Percentiles rank a stretch among this genome's conserved stretches.
Evolutionary conservation across 2,329 filamentous ascomycete genomes (phyloP).

Genomic region (Clarireedia homoeocarpa): DNA sequence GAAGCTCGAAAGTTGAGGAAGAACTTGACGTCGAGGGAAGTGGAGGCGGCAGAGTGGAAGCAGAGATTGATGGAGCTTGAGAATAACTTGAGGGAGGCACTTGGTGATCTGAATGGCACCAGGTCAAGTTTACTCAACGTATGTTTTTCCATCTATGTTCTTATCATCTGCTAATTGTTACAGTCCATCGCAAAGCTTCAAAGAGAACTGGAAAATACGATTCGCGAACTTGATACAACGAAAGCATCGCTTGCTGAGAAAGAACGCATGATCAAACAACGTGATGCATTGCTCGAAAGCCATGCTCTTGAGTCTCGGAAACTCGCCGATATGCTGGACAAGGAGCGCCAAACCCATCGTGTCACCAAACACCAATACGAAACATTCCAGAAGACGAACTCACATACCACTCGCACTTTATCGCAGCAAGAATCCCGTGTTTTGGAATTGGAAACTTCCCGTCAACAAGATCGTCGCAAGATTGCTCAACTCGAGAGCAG

Average conservation of each 20-base stretch:
- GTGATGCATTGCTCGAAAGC: slow-evolving; percentile 80
- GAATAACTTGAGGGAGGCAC: slow-evolving; percentile 74
- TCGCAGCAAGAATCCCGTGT: slow-evolving; percentile 79
- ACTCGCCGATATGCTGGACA: slow-evolving; percentile 80
- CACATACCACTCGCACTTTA: slow-evolving; percentile 79
- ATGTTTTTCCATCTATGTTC: slow-evolving; percentile 20
- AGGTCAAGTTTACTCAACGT: slow-evolving; percentile 78
- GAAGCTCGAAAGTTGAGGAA: slow-evolving; percentile 77
- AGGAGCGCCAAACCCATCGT: slow-evolving; percentile 76
- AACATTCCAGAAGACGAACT: slow-evolving; percentile 77
- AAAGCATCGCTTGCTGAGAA: slow-evolving; percentile 80
- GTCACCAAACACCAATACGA: slow-evolving; percentile 86
- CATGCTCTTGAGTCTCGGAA: slow-evolving; percentile 81
- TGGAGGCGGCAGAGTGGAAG: slow-evolving; percentile 86
- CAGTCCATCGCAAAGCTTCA: slow-evolving; percentile 81
- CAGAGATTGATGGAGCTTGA: slow-evolving; percentile 85
- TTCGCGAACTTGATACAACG: slow-evolving; percentile 72
- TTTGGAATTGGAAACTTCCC: slow-evolving; percentile 74
- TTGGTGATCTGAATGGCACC: slow-evolving; percentile 83
- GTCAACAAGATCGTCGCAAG: slow-evolving; percentile 69
- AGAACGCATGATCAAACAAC: slow-evolving; percentile 81
- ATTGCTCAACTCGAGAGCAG: slow-evolving; percentile 65
- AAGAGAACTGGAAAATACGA: slow-evolving; percentile 75
- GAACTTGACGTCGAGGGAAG: slow-evolving; percentile 72
- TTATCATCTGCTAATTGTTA: slow-evolving; percentile 13